Evolutionary conservation across 306 rosid species (phyloP), one percentile per base, ranked within the genome.

Genomic region (Prinsepia uniflora): DNA sequence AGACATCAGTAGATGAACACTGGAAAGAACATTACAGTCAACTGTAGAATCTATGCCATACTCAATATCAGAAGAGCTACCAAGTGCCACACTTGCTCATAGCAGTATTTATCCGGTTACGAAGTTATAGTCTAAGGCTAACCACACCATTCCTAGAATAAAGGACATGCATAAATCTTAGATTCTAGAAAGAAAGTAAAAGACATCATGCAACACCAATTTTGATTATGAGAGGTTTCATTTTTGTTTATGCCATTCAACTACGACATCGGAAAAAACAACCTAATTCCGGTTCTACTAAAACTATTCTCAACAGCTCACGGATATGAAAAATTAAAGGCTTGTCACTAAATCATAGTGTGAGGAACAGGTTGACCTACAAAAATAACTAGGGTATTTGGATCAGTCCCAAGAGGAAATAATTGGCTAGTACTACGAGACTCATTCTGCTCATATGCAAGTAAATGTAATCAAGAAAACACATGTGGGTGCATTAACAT

Each of bases 151-250:
- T 43, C 43, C 39, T 5, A 54, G 6, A 20, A 36, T 70, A 55
- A 7, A 41, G 43, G 44, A 9, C 24, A 41, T 24, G 43, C 10
- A 41, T 8, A 55, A 70, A 42, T 43, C 50, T 7, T 12, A 40
- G 11, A 40, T 30, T 30, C 3, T 30, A 30, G 3, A 30, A 30
- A 24, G 49, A 13, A 55, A 42, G 18, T 7, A 7, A 68, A 30
- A 47, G 34, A 56, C 17, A 45, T 44, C 34, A 17, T 53, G 78
- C 45, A n/a, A 42, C 41, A 71, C 40, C 56, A 47, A 48, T n/a
- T 66, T 56, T 65, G 56, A 48, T 44, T 24, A 49, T 43, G 17
- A 30, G 45, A 36, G 13, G 34, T 44, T 19, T 52, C 12, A 13
- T 6, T 8, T 7, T 30, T 30, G 36, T 30, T 30, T 30, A 30